Base-by-base conservation (phyloP, 768 basidiomycete genomes). In the Dentipellis fragilis region DNA sequence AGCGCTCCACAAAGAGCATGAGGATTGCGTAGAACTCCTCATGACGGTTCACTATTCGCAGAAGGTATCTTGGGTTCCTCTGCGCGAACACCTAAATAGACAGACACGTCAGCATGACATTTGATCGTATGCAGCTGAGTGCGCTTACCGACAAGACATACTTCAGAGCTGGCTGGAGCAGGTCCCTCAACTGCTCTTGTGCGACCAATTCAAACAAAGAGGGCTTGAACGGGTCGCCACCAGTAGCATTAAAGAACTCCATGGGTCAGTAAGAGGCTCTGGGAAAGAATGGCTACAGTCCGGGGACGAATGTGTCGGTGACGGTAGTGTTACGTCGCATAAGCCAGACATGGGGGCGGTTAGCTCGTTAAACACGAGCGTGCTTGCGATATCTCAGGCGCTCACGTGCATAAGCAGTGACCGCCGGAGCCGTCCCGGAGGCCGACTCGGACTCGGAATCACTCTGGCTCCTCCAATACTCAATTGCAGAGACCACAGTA, bases 21-120 rank as follows among this genome's bases (percentile, higher is more conserved):
- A 95, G 75, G 12, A 79, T 61, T 1, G 93, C 89, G 63, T 96
- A 98, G 69, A 96, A 91, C 68, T 97, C 94, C 68, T 99, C 96
- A 74, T 99, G 96, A 35, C 83, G 75, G 68, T 98, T 97, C 14
- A 96, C 90, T 53, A 98, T 76, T 16, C 85, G 84, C 45, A 99
- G 71, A 34, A 98, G 79, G 69, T 97, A 94, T 54, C 96, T 81
- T 6, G 96, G 96, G 67, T 97, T 88, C 55, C 85, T 78, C 74
- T 97, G 93, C 3, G 96, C 93, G 63, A 98, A 90, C 56, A 95
- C 88, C 94, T 96, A 57, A 1, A 55, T 52, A 48, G 22, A 23
- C n/a, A 48, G 21, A 6, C 35, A 29, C 6, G 11, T 38, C 40
- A 48, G 47, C 17, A 48, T 53, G 17, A 56, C 47, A 52, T 8